Conservation (phyloP, 139 green algal genomes). For the Zygnema cylindricum region DNA sequence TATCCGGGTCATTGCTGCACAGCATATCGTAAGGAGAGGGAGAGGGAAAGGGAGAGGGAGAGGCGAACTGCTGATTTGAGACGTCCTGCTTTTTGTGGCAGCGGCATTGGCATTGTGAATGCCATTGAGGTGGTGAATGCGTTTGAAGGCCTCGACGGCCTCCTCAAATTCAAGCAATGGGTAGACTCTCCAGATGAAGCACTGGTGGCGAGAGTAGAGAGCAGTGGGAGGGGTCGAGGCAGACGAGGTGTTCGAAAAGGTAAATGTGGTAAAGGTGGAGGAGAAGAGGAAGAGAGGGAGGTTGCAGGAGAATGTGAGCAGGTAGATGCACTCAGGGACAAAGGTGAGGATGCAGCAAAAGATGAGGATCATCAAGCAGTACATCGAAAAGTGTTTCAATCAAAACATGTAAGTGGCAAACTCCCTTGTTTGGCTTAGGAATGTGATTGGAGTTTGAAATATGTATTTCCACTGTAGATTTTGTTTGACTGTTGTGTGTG, state of each 20-base stretch:
- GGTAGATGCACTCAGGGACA: constrained; percentile 3
- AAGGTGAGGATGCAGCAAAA: constrained; percentile 12
- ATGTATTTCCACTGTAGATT: too few species aligned
- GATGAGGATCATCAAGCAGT: neutral
- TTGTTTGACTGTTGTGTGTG: too few species aligned
- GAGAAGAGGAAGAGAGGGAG: neutral
- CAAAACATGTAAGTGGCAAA: constrained; percentile 3
- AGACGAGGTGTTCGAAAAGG: neutral
- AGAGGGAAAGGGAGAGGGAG: too few species aligned
- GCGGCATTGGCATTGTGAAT: constrained; percentile 93
- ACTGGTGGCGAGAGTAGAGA: neutral
- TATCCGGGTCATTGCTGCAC: too few species aligned
- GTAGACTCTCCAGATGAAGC: constrained; percentile 24
- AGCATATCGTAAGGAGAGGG: too few species aligned
- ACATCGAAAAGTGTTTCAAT: constrained; percentile 1
- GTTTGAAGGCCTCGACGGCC: constrained; percentile 69
- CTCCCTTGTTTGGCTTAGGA: too few species aligned
- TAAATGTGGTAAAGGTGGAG: neutral
- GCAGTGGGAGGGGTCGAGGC: constrained; percentile 1
- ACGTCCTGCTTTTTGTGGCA: neutral
- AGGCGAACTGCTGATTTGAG: too few species aligned
- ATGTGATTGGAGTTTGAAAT: too few species aligned
- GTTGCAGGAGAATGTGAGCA: constrained; percentile 1
- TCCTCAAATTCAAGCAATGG: constrained; percentile 57
- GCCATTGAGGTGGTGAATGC: constrained; percentile 88